Base-by-base conservation (phyloP, 176 grass and related monocot species). In the Canna indica region DNA sequence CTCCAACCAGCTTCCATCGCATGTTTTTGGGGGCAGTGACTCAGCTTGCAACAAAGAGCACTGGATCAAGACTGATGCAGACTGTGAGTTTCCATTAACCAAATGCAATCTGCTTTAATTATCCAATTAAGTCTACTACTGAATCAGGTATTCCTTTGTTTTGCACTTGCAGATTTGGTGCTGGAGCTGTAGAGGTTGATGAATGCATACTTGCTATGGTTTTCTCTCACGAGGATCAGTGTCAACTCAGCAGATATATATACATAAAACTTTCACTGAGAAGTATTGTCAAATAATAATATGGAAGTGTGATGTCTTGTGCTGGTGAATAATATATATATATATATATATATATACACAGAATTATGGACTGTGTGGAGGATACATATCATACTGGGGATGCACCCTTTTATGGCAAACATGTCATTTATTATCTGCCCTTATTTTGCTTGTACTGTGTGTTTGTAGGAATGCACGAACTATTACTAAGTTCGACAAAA, bases 51-150 rank as follows among this genome's bases (percentile, higher is more conserved):
- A 87, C 76, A 81, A 79, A 6, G 95, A 82, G 34, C 95, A 94
- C 79, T 99, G 95, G 95, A 90, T 99, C 78, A 99, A 84, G 77
- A 94, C 90, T 59, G 95, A 99, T 67, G 86, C 90, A 53, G 90
- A 99, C 63, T 99, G 95, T 99, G 77, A 90, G 89, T 87, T 45
- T 30, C 59, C 14, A 28, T 60, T 60, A 32, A 12, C 25, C 58
- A 62, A 29, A 12, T 62, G 24, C n/a, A n/a, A 5, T n/a, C 18
- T 5, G 6, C 22, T 54, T 0, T 33, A 2, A 12, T 1, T 27
- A 14, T 16, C 22, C 13, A 24, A 24, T 68, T 73, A 7, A 68
- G 70, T 57, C 76, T 8, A 57, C 25, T 44, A 70, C 41, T 31
- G 32, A 52, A 62, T 6, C 28, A 66, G 72, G 72, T 60, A 14